phyloP scores from a whole-genome alignment of 306 rosid species.

The Malus fusca region DNA sequence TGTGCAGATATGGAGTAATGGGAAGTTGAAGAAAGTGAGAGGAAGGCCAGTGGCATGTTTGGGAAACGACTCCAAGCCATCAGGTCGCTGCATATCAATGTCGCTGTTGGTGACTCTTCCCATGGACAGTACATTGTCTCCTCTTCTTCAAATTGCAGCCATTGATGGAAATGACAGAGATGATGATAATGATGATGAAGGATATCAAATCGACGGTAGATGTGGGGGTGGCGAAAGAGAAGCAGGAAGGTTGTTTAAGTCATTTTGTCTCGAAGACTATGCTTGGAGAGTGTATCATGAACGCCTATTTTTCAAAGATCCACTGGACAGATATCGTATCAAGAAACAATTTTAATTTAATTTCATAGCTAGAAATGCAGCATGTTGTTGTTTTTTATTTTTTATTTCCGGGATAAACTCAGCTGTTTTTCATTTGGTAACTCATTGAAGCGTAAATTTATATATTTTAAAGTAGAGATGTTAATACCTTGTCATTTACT shows the following conservation, averaged over 20 bases:
- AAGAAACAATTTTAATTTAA: neutral
- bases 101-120: slow-evolving; percentile 70
- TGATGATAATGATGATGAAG: neutral
- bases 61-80: slow-evolving; percentile 14
- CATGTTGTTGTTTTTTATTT: neutral
- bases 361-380: neutral
- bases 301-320: slow-evolving; percentile 53
- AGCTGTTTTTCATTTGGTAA: no score
- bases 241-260: slow-evolving; percentile 32
- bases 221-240: neutral
- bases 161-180: no score
- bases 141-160: slow-evolving; percentile 23
- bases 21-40: slow-evolving; percentile 72
- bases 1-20: slow-evolving; percentile 85
- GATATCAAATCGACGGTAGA: no score
- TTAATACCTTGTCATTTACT: no score
- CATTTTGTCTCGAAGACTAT: slow-evolving; percentile 72
- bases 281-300: slow-evolving; percentile 80
- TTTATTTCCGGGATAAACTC: neutral
- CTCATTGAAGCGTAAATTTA: no score
- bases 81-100: slow-evolving; percentile 41
- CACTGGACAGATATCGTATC: slow-evolving; percentile 55
- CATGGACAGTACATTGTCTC: slow-evolving; percentile 44
- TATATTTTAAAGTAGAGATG: no score
- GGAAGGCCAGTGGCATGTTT: slow-evolving; percentile 46